phyloP scores from a whole-genome alignment of 169 alveolate species.

The Cryptosporidium xiaoi region DNA sequence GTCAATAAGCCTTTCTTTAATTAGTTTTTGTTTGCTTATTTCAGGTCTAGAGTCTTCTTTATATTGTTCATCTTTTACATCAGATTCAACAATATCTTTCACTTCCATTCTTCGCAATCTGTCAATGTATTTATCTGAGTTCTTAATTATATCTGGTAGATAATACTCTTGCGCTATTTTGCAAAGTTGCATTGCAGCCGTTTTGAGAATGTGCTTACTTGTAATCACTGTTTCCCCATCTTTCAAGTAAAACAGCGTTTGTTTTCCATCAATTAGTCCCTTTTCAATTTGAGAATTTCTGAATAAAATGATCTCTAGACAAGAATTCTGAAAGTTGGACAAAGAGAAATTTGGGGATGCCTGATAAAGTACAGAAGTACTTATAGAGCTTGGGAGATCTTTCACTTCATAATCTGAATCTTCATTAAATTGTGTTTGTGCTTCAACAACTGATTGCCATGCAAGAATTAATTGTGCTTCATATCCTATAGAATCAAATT shows the following conservation, averaged over 20 bases:
- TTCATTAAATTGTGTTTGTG: conserved; percentile 49
- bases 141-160: conserved; percentile 38
- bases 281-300: conserved; percentile 51
- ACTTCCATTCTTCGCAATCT: conserved; percentile 23
- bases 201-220: conserved; percentile 34
- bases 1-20: conserved; percentile 20
- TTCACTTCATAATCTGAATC: conserved; percentile 25
- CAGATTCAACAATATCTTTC: background rate
- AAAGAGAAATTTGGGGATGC: conserved; percentile 43
- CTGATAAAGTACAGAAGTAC: conserved; percentile 30
- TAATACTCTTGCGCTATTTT: conserved; percentile 40
- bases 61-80: background rate
- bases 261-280: conserved; percentile 49
- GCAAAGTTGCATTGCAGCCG: conserved; percentile 51
- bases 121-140: conserved; percentile 35
- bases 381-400: conserved; percentile 8
- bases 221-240: conserved; percentile 37
- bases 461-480: conserved; percentile 52
- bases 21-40: conserved; percentile 1
- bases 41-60: background rate
- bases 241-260: conserved; percentile 41
- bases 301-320: conserved; percentile 14
- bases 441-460: conserved; percentile 74
- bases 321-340: conserved; percentile 18
- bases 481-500: conserved; percentile 35